Conservation (phyloP, 2,329 filamentous ascomycete genomes). For the Lanzia echinophila region DNA sequence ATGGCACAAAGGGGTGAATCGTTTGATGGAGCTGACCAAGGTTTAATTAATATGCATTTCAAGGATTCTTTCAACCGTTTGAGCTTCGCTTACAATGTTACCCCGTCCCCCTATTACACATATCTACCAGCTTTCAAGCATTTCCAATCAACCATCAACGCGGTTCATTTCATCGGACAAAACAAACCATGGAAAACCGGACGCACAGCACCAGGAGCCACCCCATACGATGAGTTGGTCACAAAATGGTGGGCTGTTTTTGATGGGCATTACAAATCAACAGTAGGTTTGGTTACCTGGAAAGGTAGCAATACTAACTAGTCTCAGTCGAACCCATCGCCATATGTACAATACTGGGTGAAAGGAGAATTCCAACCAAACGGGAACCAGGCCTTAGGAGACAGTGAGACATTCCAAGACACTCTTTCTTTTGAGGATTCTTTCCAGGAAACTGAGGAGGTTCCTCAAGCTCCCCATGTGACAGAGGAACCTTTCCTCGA, state of each 20-base stretch:
- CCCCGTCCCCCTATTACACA: slow-evolving; percentile 93
- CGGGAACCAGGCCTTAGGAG: slow-evolving; percentile 16
- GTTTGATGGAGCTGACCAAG: slow-evolving; percentile 96
- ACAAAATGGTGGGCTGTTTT: slow-evolving; percentile 93
- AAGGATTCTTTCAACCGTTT: slow-evolving; percentile 75
- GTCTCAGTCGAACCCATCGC: slow-evolving; percentile 21
- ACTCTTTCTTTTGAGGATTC: slow-evolving; percentile 6
- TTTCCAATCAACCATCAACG: slow-evolving; percentile 81
- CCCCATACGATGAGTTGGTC: slow-evolving; percentile 75
- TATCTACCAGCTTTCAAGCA: slow-evolving; percentile 93
- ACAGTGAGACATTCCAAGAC: slow-evolving; percentile 22
- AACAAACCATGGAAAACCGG: slow-evolving; percentile 82
- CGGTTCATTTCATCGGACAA: slow-evolving; percentile 90
- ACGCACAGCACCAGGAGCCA: slow-evolving; percentile 46
- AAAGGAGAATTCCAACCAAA: slow-evolving; percentile 29
- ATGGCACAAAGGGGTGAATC: slow-evolving; percentile 83
- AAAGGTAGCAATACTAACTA: slow-evolving; percentile 3
- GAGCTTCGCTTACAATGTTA: slow-evolving; percentile 96
- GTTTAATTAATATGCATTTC: slow-evolving; percentile 92
- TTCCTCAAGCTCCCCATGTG: slow-evolving; percentile 18
- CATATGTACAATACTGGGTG: slow-evolving; percentile 29
- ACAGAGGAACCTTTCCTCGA: slow-evolving; percentile 17
- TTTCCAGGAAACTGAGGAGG: background rate
- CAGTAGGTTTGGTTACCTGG: slow-evolving; percentile 33
- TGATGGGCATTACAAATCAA: slow-evolving; percentile 69